Conservation (phyloP, 345 rosid genomes). For the Geranium rotundifolium region DNA sequence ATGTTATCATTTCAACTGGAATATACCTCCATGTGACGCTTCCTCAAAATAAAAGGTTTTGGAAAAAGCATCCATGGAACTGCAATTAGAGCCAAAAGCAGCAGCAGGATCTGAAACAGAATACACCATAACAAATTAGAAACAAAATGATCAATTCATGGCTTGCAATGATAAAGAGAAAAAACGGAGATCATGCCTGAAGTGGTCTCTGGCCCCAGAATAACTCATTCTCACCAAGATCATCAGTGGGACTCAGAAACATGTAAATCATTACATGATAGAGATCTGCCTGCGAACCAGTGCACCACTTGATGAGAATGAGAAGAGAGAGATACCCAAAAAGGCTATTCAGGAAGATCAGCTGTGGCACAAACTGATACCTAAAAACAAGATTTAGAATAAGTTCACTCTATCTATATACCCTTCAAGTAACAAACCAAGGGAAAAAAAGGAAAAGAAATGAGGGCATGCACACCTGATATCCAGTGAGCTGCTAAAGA, state of each 20-base stretch:
- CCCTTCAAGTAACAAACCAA: background rate
- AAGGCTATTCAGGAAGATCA: slow-evolving; percentile 23
- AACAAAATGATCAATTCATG: background rate
- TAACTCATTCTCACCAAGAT: slow-evolving; percentile 25
- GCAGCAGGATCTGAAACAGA: slow-evolving; percentile 13
- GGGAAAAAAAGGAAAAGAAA: slow-evolving; percentile 4
- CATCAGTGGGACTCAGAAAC: slow-evolving; percentile 29
- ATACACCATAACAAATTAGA: no score
- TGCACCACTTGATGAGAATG: slow-evolving; percentile 22
- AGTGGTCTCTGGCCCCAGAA: slow-evolving; percentile 16
- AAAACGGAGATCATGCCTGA: slow-evolving; percentile 11
- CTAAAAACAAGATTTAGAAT: slow-evolving; percentile 4
- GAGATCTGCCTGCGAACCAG: slow-evolving; percentile 26
- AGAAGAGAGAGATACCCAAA: slow-evolving; percentile 29
- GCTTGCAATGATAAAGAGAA: background rate
- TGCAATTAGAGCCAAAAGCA: slow-evolving; percentile 22
- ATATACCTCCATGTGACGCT: slow-evolving; percentile 17
- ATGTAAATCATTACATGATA: slow-evolving; percentile 30
- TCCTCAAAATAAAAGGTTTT: slow-evolving; percentile 26
- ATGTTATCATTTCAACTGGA: background rate
- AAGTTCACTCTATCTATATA: background rate
- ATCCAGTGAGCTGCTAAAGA: slow-evolving; percentile 61
- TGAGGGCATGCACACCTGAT: slow-evolving; percentile 35
- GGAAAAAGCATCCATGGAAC: slow-evolving; percentile 34
- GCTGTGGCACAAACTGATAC: slow-evolving; percentile 28